These are phyloP conservation scores for Penicillium sp. DNA, from an alignment of 2,329 filamentous ascomycete genomes.

Conservation along the genomic window DNA sequence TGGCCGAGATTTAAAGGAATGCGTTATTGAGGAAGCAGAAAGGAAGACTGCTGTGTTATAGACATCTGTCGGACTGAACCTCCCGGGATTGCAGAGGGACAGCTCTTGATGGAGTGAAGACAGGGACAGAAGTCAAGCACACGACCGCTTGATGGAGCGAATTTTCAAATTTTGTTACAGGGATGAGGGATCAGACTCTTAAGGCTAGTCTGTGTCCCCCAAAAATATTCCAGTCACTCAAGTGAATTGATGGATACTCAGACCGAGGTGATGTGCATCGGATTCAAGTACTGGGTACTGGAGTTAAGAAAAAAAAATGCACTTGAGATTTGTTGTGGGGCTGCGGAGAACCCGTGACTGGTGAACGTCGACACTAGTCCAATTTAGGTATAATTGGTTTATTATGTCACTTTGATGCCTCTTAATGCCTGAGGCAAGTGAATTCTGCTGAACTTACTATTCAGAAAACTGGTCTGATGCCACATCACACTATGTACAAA, in stretches of 20 bases:
- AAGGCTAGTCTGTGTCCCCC: background rate
- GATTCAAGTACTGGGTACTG: conserved; percentile 10
- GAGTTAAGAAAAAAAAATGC: conserved; percentile 6
- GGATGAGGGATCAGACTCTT: background rate
- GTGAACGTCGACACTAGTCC: conserved; percentile 9
- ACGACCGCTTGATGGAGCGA: background rate
- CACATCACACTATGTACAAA: too few species aligned
- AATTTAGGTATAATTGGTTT: conserved; percentile 8
- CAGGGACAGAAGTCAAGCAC: background rate
- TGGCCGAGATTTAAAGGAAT: conserved; percentile 19
- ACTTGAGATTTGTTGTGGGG: conserved; percentile 19
- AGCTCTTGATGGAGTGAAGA: conserved; percentile 4
- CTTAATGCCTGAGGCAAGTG: conserved; percentile 2
- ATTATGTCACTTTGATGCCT: conserved; percentile 12
- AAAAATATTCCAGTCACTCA: conserved; percentile 4
- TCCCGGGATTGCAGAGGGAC: conserved; percentile 3
- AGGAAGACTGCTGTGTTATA: conserved; percentile 8
- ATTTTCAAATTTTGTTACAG: background rate
- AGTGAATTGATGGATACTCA: conserved; percentile 9
- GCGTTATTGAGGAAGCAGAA: conserved; percentile 1
- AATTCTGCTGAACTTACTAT: background rate
- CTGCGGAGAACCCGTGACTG: conserved; percentile 27
- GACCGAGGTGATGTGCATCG: conserved; percentile 13
- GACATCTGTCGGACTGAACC: conserved; percentile 24
- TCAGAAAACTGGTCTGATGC: too few species aligned